These are phyloP conservation scores for Hypoxylon fuscum DNA, from an alignment of 495 filamentous ascomycete species.

Conservation along the genomic window DNA sequence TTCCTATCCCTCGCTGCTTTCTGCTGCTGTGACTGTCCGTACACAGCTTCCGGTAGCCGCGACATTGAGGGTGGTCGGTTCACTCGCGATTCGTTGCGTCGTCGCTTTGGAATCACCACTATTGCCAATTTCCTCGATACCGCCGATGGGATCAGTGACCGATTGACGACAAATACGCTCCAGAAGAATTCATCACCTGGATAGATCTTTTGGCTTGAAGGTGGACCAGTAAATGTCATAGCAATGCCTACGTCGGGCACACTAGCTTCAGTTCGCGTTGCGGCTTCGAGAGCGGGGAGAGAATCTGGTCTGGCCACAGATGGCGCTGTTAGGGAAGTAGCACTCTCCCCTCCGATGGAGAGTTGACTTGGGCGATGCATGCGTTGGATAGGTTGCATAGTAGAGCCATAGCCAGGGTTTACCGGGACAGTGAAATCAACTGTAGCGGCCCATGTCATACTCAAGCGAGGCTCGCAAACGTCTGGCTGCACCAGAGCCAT, in stretches of 20 bases:
- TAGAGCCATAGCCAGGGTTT: slow-evolving; percentile 63
- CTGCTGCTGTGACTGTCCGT: slow-evolving; percentile 21
- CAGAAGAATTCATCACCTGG: slow-evolving; percentile 85
- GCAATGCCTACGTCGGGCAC: slow-evolving; percentile 73
- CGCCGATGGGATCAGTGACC: slow-evolving; percentile 50
- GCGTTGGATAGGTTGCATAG: slow-evolving; percentile 68
- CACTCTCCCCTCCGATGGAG: slow-evolving; percentile 58
- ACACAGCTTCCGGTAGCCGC: slow-evolving; percentile 23
- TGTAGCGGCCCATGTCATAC: slow-evolving; percentile 81
- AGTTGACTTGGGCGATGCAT: slow-evolving; percentile 70
- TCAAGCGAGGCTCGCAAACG: slow-evolving; percentile 74
- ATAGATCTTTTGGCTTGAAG: slow-evolving; percentile 58
- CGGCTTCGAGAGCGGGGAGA: slow-evolving; percentile 61
- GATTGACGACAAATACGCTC: slow-evolving; percentile 90
- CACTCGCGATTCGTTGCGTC: slow-evolving; percentile 70
- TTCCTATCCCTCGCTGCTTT: slow-evolving; percentile 39
- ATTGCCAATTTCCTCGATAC: slow-evolving; percentile 79
- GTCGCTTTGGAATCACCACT: slow-evolving; percentile 79
- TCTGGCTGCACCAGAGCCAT: slow-evolving; percentile 67
- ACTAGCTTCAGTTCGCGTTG: slow-evolving; percentile 57
- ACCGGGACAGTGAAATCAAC: slow-evolving; percentile 82
- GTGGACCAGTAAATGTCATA: slow-evolving; percentile 69
- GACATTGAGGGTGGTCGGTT: slow-evolving; percentile 61
- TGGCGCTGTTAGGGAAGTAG: slow-evolving; percentile 54
- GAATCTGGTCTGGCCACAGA: slow-evolving; percentile 61